Evolutionary conservation across 1,284 basidiomycete genomes (phyloP).

Genomic region (Fomitopsis schrenkii): DNA sequence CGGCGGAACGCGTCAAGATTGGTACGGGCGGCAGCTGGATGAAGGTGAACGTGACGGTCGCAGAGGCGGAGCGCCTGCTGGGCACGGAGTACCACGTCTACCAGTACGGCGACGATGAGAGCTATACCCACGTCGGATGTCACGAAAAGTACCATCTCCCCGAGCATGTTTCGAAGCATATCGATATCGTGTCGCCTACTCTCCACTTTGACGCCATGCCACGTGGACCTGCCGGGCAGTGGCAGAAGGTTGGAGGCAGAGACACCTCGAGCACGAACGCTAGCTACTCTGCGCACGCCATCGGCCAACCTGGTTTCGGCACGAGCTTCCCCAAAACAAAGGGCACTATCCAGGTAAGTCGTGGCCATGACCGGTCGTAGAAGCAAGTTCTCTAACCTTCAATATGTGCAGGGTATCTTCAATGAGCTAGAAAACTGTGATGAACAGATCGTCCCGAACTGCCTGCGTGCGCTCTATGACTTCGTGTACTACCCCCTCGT

Average conservation of each 20-base stretch:
- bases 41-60: conserved; percentile 38
- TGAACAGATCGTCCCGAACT: conserved; percentile 8
- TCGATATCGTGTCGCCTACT: conserved; percentile 46
- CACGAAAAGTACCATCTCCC: conserved; percentile 41
- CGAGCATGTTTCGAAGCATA: conserved; percentile 35
- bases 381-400: neutral
- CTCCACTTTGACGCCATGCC: conserved; percentile 39
- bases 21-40: conserved; percentile 38
- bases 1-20: conserved; percentile 27
- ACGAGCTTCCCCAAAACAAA: conserved; percentile 5
- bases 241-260: neutral
- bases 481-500: conserved; percentile 10
- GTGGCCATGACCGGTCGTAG: neutral
- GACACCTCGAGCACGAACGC: neutral
- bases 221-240: neutral
- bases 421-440: conserved; percentile 7
- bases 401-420: neutral
- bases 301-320: conserved; percentile 28
- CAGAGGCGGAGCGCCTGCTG: conserved; percentile 43
- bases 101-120: conserved; percentile 32
- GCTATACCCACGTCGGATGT: conserved; percentile 33
- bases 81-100: conserved; percentile 44
- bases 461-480: conserved; percentile 12
- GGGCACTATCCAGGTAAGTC: conserved; percentile 6
- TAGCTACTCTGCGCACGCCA: neutral